phyloP scores from a whole-genome alignment of 352 stramenopile genomes.

The Aphanomyces stellatus region DNA sequence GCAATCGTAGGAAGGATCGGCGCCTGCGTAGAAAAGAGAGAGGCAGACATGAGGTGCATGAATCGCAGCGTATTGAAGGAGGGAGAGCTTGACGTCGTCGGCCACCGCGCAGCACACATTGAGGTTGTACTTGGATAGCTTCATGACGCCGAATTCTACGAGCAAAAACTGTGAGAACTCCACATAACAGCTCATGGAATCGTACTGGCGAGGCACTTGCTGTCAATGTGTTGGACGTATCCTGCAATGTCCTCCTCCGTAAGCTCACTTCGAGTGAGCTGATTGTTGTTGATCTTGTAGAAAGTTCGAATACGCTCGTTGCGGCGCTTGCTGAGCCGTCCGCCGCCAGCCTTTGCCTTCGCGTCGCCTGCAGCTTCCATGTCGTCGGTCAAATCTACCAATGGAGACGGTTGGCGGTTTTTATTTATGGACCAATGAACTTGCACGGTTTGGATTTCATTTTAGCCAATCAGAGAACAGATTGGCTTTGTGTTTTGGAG shows the following conservation, averaged over 20 bases:
- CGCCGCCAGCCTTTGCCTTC: background rate
- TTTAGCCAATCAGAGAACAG: slow-evolving; percentile 15
- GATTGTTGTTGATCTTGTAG: slow-evolving; percentile 20
- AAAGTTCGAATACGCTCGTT: slow-evolving; percentile 18
- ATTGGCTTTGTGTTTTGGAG: background rate
- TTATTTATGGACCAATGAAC: background rate
- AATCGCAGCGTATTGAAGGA: slow-evolving; percentile 9
- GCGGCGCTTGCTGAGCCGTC: slow-evolving; percentile 10
- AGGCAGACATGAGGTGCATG: slow-evolving; percentile 11
- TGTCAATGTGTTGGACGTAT: slow-evolving; percentile 8
- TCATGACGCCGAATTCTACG: slow-evolving; percentile 20
- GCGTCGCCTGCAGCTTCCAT: background rate
- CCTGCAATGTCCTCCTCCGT: background rate
- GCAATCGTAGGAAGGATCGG: slow-evolving; percentile 14
- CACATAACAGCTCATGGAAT: background rate
- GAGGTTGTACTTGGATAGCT: slow-evolving; percentile 21
- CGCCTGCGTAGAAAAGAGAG: slow-evolving; percentile 13
- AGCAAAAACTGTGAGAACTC: background rate
- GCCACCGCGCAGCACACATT: slow-evolving; percentile 3
- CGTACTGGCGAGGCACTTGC: slow-evolving; percentile 16
- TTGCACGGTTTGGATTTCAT: background rate
- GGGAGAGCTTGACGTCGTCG: background rate
- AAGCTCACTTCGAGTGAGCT: background rate
- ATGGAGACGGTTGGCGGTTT: background rate
- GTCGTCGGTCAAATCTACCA: background rate